These are phyloP conservation scores for Verticillium albo-atrum DNA, from an alignment of 2,329 filamentous ascomycete genomes.

Conservation along the genomic window DNA sequence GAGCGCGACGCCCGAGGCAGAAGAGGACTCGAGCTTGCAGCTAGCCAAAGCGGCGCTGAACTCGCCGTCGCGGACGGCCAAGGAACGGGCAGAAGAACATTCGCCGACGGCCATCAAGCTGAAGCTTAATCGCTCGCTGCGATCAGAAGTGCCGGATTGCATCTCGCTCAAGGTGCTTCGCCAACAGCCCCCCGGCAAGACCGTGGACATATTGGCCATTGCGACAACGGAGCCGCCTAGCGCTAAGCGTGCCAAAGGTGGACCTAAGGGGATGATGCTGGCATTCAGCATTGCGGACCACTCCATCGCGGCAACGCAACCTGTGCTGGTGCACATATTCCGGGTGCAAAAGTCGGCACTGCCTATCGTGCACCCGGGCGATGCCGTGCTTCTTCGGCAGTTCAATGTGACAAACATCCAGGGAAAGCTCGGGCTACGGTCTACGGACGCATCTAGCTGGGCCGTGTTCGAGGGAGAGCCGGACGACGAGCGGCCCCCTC, in stretches of 20 bases:
- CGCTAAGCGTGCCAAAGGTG: constrained; percentile 50
- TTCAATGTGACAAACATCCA: constrained; percentile 51
- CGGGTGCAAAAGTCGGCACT: constrained; percentile 53
- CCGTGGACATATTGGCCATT: constrained; percentile 50
- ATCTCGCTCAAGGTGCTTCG: constrained; percentile 47
- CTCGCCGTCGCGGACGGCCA: constrained; percentile 18
- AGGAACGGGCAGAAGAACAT: neutral
- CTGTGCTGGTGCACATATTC: constrained; percentile 53
- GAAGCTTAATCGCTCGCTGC: constrained; percentile 41
- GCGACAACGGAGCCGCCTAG: constrained; percentile 45
- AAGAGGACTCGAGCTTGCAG: constrained; percentile 20
- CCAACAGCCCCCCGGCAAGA: constrained; percentile 38
- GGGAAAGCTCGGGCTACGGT: constrained; percentile 49
- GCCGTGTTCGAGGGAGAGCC: constrained; percentile 49
- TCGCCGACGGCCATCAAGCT: constrained; percentile 29
- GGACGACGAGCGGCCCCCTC: constrained; percentile 33
- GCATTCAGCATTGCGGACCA: constrained; percentile 55
- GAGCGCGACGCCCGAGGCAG: constrained; percentile 14
- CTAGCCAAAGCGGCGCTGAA: constrained; percentile 24
- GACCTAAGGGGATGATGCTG: constrained; percentile 56
- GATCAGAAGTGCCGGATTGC: constrained; percentile 47
- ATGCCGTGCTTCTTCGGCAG: constrained; percentile 53
- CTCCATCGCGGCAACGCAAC: constrained; percentile 42
- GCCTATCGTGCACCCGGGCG: constrained; percentile 50
- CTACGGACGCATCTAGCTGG: constrained; percentile 55